These are phyloP conservation scores for Exophiala aquamarina DNA, from an alignment of 2,329 filamentous ascomycete species.

Conservation along the genomic window DNA sequence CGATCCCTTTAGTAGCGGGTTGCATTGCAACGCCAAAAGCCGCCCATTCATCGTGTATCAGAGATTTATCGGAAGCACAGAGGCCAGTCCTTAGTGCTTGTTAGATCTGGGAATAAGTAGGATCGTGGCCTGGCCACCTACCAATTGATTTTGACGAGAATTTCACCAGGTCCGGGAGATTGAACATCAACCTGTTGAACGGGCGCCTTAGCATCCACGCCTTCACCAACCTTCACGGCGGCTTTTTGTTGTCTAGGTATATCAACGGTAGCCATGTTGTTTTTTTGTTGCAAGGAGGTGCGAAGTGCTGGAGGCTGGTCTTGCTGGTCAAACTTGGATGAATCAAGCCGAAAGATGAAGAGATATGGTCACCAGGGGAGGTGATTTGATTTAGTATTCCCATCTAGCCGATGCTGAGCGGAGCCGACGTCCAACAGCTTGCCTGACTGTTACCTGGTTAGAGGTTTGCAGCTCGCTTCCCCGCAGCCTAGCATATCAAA, in stretches of 20 bases:
- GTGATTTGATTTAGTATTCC: too few relatives aligned
- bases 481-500: too few relatives aligned
- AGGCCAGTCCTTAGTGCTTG: slow-evolving; percentile 58
- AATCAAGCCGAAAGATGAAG: too few relatives aligned
- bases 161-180: slow-evolving; percentile 80
- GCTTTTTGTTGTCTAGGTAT: slow-evolving; percentile 28
- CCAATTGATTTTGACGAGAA: slow-evolving; percentile 88
- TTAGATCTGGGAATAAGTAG: slow-evolving; percentile 6
- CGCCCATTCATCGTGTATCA: slow-evolving; percentile 28
- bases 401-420: too few relatives aligned
- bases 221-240: slow-evolving; percentile 25
- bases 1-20: slow-evolving; percentile 26
- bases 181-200: slow-evolving; percentile 67
- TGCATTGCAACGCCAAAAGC: slow-evolving; percentile 25
- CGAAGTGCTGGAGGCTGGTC: not conserved
- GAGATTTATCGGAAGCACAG: slow-evolving; percentile 71
- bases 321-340: too few relatives aligned
- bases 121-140: not conserved
- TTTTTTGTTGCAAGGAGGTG: not conserved
- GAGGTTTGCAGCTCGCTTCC: too few relatives aligned
- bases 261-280: slow-evolving; percentile 22
- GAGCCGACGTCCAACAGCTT: too few relatives aligned
- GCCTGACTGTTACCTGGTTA: too few relatives aligned
- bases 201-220: slow-evolving; percentile 23
- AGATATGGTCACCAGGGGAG: too few relatives aligned